A percentile compares a stretch with the other conserved stretches of the same genome.
These are phyloP conservation scores for Xylariaceae sp. DNA, from an alignment of 2,329 filamentous ascomycete genomes.

Conservation along the genomic window DNA sequence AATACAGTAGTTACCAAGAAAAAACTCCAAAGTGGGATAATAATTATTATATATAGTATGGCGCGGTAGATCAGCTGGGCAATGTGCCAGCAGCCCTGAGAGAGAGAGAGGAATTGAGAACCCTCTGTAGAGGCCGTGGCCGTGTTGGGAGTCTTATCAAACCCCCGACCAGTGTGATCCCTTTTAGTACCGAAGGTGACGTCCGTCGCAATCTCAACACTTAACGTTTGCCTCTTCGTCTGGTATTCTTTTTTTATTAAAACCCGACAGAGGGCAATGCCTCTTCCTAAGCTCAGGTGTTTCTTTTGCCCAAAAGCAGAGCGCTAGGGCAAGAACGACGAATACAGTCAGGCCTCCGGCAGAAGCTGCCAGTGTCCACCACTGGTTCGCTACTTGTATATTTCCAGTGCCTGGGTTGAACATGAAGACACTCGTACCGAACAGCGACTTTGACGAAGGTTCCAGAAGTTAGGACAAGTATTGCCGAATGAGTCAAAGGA, in stretches of 20 bases:
- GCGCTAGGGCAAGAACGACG: slow-evolving; percentile 1
- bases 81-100: background rate
- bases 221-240: background rate
- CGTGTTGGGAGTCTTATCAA: too few relatives aligned
- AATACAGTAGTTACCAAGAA: too few relatives aligned
- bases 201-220: background rate
- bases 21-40: background rate
- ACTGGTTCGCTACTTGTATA: background rate
- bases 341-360: slow-evolving; percentile 3
- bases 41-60: background rate
- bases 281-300: background rate
- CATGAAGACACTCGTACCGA: slow-evolving; percentile 1
- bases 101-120: background rate
- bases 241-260: background rate
- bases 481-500: slow-evolving; percentile 1
- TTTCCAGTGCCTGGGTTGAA: slow-evolving; percentile 1
- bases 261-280: background rate
- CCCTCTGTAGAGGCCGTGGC: background rate
- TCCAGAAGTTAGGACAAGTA: slow-evolving; percentile 4
- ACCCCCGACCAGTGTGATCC: too few relatives aligned
- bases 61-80: background rate
- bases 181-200: background rate
- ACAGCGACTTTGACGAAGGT: slow-evolving; percentile 5
- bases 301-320: background rate
- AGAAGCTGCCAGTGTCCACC: slow-evolving; percentile 2